A percentile compares a stretch with the other conserved stretches of the same genome.
phyloP scores from a whole-genome alignment of 192 early-diverging fungal genomes.

The Umbelopsis ramanniana region DNA sequence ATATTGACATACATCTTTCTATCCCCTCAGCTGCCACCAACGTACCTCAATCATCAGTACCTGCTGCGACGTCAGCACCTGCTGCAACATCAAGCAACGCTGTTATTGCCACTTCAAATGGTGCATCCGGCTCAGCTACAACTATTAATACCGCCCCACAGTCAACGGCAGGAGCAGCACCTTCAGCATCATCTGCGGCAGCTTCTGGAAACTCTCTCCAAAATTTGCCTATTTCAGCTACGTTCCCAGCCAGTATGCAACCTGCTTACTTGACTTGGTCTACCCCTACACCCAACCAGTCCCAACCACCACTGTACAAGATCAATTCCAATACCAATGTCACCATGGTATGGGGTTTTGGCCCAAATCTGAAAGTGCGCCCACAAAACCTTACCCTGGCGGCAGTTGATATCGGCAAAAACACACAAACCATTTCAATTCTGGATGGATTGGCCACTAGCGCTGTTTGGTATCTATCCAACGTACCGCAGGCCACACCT shows the following conservation, averaged over 20 bases:
- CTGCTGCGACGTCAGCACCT: not conserved
- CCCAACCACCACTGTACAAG: slow-evolving; percentile 35
- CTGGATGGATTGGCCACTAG: slow-evolving; percentile 31
- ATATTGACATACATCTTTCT: too few species aligned
- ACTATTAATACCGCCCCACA: slow-evolving; percentile 7
- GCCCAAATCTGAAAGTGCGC: slow-evolving; percentile 36
- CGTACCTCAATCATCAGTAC: not conserved
- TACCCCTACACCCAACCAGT: slow-evolving; percentile 37
- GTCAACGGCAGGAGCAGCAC: not conserved
- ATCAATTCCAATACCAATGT: slow-evolving; percentile 36
- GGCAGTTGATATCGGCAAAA: slow-evolving; percentile 29
- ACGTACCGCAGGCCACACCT: slow-evolving; percentile 30
- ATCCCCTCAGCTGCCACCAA: not conserved
- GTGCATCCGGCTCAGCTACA: not conserved
- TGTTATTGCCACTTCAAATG: not conserved
- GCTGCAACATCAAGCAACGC: not conserved
- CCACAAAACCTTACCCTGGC: slow-evolving; percentile 36
- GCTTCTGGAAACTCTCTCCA: slow-evolving; percentile 9
- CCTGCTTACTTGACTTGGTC: slow-evolving; percentile 31
- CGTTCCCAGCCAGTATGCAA: slow-evolving; percentile 29
- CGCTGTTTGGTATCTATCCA: slow-evolving; percentile 37
- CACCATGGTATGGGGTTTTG: slow-evolving; percentile 41
- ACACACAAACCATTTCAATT: slow-evolving; percentile 34
- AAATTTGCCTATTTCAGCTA: slow-evolving; percentile 36
- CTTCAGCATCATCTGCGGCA: not conserved